A percentile compares a stretch with the other conserved stretches of the same genome.
These are phyloP conservation scores for Aaosphaeria arxii DNA, from an alignment of 2,329 filamentous ascomycete genomes.

Conservation along the genomic window DNA sequence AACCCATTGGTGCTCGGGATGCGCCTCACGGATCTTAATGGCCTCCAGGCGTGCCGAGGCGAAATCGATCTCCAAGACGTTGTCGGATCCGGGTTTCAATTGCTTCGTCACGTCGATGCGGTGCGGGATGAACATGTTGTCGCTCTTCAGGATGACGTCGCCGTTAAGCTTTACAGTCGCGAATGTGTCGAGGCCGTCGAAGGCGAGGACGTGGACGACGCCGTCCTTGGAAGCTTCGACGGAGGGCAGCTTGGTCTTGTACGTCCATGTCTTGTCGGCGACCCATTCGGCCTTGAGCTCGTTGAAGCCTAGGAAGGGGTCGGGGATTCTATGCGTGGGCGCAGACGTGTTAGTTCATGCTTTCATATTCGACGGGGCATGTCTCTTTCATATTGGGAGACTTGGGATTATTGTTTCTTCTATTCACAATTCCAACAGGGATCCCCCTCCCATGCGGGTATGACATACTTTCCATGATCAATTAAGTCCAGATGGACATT, in stretches of 20 bases:
- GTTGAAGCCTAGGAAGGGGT: conserved; percentile 51
- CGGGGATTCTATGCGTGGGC: conserved; percentile 40
- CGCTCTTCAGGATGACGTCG: conserved; percentile 50
- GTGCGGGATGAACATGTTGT: conserved; percentile 65
- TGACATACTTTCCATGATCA: conserved; percentile 43
- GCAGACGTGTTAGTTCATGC: too few species aligned
- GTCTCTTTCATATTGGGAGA: conserved; percentile 9
- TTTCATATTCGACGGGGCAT: too few species aligned
- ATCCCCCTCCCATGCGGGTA: conserved; percentile 6
- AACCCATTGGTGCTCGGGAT: conserved; percentile 56
- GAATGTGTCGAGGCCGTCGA: conserved; percentile 64
- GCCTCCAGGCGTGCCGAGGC: conserved; percentile 54
- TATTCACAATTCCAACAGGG: conserved; percentile 4
- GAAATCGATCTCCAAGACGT: conserved; percentile 57
- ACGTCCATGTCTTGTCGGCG: conserved; percentile 47
- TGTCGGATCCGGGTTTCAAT: conserved; percentile 37
- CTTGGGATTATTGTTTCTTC: too few species aligned
- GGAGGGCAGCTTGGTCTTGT: conserved; percentile 41
- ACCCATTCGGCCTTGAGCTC: conserved; percentile 51
- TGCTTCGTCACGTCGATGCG: conserved; percentile 50
- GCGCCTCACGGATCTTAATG: conserved; percentile 50
- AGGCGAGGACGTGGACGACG: conserved; percentile 50
- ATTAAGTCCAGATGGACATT: conserved; percentile 49
- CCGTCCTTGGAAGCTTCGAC: conserved; percentile 23
- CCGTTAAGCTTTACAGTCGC: conserved; percentile 58